Percentiles rank a stretch among this genome's conserved stretches.
Conservation (phyloP, 768 basidiomycete species). For the Boletus subparvulus region DNA sequence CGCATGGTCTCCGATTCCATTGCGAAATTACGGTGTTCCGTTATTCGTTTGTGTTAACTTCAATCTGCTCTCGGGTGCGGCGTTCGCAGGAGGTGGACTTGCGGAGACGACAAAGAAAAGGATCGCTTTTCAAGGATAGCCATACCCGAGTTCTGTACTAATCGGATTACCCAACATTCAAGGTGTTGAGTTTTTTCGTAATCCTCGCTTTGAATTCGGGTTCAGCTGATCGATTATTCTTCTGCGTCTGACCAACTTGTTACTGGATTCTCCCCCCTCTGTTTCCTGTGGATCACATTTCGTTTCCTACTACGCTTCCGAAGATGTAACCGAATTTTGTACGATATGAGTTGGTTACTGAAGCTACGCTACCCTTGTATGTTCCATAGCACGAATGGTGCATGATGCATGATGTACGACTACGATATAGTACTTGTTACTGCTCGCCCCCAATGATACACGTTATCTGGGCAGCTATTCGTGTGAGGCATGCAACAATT, state of each 20-base stretch:
- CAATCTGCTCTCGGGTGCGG: constrained; percentile 59
- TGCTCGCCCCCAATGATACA: too few relatives aligned
- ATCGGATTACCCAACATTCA: not conserved
- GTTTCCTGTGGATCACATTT: too few relatives aligned
- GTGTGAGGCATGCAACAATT: too few relatives aligned
- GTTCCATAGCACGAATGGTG: too few relatives aligned
- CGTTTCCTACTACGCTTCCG: too few relatives aligned
- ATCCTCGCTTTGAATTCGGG: not conserved
- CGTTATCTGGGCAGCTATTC: too few relatives aligned
- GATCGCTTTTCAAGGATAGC: constrained; percentile 81
- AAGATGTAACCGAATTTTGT: too few relatives aligned
- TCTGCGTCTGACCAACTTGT: not conserved
- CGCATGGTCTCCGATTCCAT: not conserved
- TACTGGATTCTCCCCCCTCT: not conserved
- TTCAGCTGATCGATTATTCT: not conserved
- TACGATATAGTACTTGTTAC: too few relatives aligned
- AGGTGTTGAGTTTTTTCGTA: not conserved
- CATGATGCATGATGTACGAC: too few relatives aligned
- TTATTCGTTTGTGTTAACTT: not conserved
- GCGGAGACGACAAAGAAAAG: constrained; percentile 84
- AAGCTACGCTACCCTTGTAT: too few relatives aligned
- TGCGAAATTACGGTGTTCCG: not conserved
- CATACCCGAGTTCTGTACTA: constrained; percentile 1
- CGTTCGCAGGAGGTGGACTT: constrained; percentile 91
- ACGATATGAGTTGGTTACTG: too few relatives aligned